Base-by-base conservation (phyloP, 148 eudicot genomes). In the Vaccinium myrtillus region DNA sequence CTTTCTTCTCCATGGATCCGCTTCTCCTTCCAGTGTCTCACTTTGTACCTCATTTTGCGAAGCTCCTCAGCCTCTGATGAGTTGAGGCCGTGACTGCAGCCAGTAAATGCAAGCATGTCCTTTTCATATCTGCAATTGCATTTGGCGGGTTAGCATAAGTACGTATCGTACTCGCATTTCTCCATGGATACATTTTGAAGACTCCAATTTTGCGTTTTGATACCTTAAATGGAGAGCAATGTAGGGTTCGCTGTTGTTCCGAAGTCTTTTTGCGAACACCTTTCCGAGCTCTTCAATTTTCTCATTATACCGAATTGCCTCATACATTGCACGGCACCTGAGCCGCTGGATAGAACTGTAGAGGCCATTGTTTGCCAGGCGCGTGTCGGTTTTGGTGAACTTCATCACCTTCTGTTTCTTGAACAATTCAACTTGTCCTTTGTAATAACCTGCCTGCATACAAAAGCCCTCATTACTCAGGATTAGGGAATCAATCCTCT, bases 61-160 rank as follows among this genome's bases (percentile, higher is more conserved):
- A 92, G 91, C 85, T 91, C 91, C 80, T 86, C 78, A 0, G 87
- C 85, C 83, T 92, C 95, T 49, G 83, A 65, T 4, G 81, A 27
- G 9, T 89, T 88, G 8, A 92, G 89, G 53, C 85, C 83, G 81
- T 91, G 92, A 56, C 69, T 88, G 84, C 94, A 92, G 11, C 94
- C 94, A 2, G 93, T 92, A 67, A 92, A 92, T 6, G 94, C 92
- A 19, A 92, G 84, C 91, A 92, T 92, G 80, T 91, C 93, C 83
- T 90, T 92, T 78, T 92, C 94, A 39, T 90, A 92, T 80, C 94
- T 92, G 77, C 51, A 48, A 50, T 61, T 14, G 23, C 74, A 84
- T 50, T 78, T 32, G 56, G 32, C 11, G 11, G n/a, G 23, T 19
- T 53, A 14, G 43, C 49, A 25, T 27, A 69, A 14, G 54, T 30